Conservation (phyloP, 345 rosid genomes). For the Brassica carinata region DNA sequence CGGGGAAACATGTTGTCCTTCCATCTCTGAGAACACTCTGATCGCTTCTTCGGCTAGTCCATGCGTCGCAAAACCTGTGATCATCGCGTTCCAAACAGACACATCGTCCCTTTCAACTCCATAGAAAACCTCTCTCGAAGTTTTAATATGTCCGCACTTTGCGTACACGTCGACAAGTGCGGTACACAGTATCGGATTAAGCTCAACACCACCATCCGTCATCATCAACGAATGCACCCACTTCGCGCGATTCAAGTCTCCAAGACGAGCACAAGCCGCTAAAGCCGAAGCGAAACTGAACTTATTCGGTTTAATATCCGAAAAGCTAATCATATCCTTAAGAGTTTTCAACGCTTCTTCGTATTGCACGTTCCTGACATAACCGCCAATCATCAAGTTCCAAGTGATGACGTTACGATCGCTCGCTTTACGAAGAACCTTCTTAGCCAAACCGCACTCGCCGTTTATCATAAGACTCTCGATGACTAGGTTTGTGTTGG, state of each 20-base stretch:
- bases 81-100: slow-evolving; percentile 81
- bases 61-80: slow-evolving; percentile 73
- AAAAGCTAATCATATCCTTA: slow-evolving; percentile 49
- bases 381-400: slow-evolving; percentile 79
- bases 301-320: slow-evolving; percentile 59
- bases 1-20: slow-evolving; percentile 53
- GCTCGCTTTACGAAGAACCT: slow-evolving; percentile 47
- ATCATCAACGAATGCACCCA: slow-evolving; percentile 73
- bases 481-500: slow-evolving; percentile 50
- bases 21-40: slow-evolving; percentile 57
- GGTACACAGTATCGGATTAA: slow-evolving; percentile 58
- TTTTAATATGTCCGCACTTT: slow-evolving; percentile 67
- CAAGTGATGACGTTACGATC: slow-evolving; percentile 64
- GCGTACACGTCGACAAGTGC: slow-evolving; percentile 79
- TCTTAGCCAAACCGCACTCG: slow-evolving; percentile 57
- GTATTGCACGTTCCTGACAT: slow-evolving; percentile 54
- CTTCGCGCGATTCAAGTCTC: slow-evolving; percentile 52
- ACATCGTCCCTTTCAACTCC: slow-evolving; percentile 46
- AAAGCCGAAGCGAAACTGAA: slow-evolving; percentile 66
- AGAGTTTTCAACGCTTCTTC: slow-evolving; percentile 59
- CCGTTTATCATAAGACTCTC: slow-evolving; percentile 53
- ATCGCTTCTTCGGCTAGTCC: slow-evolving; percentile 68
- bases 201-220: slow-evolving; percentile 45
- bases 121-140: slow-evolving; percentile 61
- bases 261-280: slow-evolving; percentile 73